Evolutionary conservation across 2,329 filamentous ascomycete species (phyloP).

Genomic region (Pleomassaria siparia): DNA sequence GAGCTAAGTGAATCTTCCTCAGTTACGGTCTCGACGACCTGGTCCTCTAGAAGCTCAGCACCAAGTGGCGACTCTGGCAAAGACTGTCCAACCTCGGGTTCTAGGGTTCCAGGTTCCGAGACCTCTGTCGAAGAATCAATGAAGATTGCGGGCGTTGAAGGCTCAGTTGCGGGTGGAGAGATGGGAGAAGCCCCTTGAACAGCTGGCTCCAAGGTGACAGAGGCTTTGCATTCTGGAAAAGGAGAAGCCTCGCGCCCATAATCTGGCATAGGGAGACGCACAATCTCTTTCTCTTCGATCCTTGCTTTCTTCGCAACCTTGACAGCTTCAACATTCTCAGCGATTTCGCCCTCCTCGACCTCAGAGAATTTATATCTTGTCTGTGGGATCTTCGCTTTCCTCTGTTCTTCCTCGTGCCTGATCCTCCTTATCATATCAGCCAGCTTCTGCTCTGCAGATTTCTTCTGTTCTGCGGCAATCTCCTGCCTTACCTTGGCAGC

Average conservation of each 20-base stretch:
- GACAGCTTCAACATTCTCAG: not conserved
- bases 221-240: not conserved
- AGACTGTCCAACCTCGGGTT: not conserved
- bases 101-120: not conserved
- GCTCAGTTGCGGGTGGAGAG: not conserved
- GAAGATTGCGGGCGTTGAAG: not conserved
- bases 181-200: too few relatives aligned
- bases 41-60: not conserved
- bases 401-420: not conserved
- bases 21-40: not conserved
- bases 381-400: not conserved
- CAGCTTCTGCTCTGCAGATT: not conserved
- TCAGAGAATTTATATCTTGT: not conserved
- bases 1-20: too few relatives aligned
- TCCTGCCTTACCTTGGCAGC: constrained; percentile 1
- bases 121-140: not conserved
- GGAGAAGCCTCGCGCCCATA: not conserved
- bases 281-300: not conserved
- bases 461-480: not conserved
- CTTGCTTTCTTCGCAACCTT: not conserved
- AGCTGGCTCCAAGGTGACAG: too few relatives aligned
- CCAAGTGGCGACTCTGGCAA: too few relatives aligned
- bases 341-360: constrained; percentile 2
- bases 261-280: not conserved
- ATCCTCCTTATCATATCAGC: not conserved